Evolutionary conservation across 1,284 basidiomycete genomes (phyloP).

Genomic region (Ustilago tritici): DNA sequence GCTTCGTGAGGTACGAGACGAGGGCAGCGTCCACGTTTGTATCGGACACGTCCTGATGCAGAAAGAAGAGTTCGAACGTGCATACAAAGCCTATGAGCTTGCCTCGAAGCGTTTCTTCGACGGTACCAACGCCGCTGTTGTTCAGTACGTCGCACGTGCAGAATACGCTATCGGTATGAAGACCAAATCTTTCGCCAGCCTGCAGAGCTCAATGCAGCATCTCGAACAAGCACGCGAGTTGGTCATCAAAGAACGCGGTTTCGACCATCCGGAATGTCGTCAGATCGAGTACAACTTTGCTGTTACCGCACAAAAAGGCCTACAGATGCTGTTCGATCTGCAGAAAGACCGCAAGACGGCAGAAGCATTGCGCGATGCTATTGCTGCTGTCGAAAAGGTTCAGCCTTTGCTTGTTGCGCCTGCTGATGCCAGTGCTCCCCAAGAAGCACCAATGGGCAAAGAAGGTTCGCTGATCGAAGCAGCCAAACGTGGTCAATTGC

Average conservation of each 20-base stretch:
- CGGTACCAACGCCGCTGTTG: constrained; percentile 49
- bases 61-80: constrained; percentile 65
- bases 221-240: constrained; percentile 49
- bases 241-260: constrained; percentile 40
- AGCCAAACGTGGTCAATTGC: constrained; percentile 54
- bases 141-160: constrained; percentile 65
- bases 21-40: constrained; percentile 67
- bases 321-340: constrained; percentile 67
- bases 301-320: constrained; percentile 64
- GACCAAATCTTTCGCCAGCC: constrained; percentile 49
- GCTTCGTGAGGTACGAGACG: constrained; percentile 66
- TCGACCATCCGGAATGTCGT: constrained; percentile 36
- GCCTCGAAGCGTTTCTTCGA: constrained; percentile 56
- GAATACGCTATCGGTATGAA: constrained; percentile 64
- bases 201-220: constrained; percentile 55
- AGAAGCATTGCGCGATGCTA: constrained; percentile 54
- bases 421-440: constrained; percentile 13
- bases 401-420: constrained; percentile 45
- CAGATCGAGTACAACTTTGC: constrained; percentile 66
- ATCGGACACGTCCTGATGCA: constrained; percentile 68
- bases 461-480: constrained; percentile 52
- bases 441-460: constrained; percentile 30
- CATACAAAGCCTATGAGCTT: constrained; percentile 65
- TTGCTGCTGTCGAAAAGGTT: constrained; percentile 52
- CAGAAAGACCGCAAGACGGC: constrained; percentile 52